These are phyloP conservation scores for Pelargonium nanum DNA, from an alignment of 345 rosid species.

Conservation along the genomic window DNA sequence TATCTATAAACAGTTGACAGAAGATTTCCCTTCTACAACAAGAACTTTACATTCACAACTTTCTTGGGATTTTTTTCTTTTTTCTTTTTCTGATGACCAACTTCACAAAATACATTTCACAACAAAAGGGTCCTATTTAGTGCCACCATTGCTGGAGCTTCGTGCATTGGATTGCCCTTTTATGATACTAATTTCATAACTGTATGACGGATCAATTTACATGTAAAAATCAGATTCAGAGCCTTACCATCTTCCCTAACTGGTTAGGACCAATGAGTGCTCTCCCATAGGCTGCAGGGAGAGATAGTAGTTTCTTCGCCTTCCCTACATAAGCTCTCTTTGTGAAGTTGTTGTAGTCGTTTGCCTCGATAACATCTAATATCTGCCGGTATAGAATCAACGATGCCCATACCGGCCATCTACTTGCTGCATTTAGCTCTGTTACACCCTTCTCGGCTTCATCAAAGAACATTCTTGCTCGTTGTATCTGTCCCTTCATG, in stretches of 20 bases:
- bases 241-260: neutral
- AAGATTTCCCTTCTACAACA: no score
- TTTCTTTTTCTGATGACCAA: neutral
- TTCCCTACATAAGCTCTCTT: conserved; percentile 41
- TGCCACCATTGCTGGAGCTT: neutral
- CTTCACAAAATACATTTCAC: neutral
- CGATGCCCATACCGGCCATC: conserved; percentile 51
- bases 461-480: conserved; percentile 41
- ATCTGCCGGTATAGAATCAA: conserved; percentile 36
- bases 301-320: conserved; percentile 26
- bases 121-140: neutral
- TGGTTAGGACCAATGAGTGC: conserved; percentile 23
- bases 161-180: neutral
- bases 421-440: conserved; percentile 33
- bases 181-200: neutral
- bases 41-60: no score
- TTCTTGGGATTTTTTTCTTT: no score
- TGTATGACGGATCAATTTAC: neutral
- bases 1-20: no score
- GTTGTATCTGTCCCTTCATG: conserved; percentile 41
- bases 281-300: conserved; percentile 36
- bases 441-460: conserved; percentile 41
- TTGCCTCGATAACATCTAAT: conserved; percentile 39
- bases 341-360: conserved; percentile 40
- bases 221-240: neutral